These are phyloP conservation scores for Phaeosphaeria sp. DNA, from an alignment of 2,329 filamentous ascomycete species.

Conservation along the genomic window DNA sequence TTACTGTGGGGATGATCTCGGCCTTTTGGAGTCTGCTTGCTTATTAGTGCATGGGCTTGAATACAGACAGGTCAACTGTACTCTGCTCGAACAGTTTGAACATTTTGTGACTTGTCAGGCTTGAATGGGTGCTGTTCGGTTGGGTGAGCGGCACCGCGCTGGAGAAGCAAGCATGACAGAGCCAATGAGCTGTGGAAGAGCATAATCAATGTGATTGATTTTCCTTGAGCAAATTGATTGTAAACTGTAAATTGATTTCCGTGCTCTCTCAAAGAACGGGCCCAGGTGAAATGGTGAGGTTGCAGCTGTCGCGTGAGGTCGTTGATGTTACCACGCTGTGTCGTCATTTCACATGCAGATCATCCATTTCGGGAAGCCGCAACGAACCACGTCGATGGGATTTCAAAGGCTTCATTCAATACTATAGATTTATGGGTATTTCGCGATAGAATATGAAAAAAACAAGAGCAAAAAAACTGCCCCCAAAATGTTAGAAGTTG, in stretches of 20 bases:
- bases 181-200: constrained; percentile 9
- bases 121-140: constrained; percentile 37
- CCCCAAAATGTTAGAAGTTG: constrained; percentile 1
- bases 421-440: constrained; percentile 17
- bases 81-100: constrained; percentile 37
- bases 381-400: not conserved
- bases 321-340: constrained; percentile 22
- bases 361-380: constrained; percentile 16
- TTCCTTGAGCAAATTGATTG: too few species aligned
- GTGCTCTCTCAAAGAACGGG: not conserved
- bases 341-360: constrained; percentile 40
- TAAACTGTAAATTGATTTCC: too few species aligned
- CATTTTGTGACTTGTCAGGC: constrained; percentile 16
- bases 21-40: constrained; percentile 43
- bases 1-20: constrained; percentile 57
- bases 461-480: not conserved
- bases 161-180: constrained; percentile 20
- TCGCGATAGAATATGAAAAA: constrained; percentile 7
- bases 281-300: not conserved
- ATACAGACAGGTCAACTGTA: constrained; percentile 10
- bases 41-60: constrained; percentile 2
- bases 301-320: constrained; percentile 21
- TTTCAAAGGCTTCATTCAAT: not conserved
- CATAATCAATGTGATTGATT: constrained; percentile 20
- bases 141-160: constrained; percentile 26